Percentiles rank a stretch among this genome's conserved stretches.
phyloP scores from a whole-genome alignment of 2,329 filamentous ascomycete species.

The Ciborinia camelliae region DNA sequence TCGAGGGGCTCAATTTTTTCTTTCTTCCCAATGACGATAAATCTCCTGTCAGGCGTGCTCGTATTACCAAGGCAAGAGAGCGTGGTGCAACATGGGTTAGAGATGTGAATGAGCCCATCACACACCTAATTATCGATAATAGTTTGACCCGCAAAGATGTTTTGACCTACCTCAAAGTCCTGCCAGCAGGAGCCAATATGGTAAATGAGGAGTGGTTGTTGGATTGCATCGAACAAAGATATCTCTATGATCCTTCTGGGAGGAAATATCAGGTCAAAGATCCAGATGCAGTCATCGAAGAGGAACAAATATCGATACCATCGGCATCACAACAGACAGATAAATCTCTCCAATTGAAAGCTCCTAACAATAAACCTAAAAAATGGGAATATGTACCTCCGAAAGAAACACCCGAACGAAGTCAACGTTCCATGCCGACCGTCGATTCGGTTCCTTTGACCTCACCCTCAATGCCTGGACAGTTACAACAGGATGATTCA shows the following conservation, averaged over 20 bases:
- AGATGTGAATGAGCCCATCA: conserved; percentile 54
- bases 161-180: conserved; percentile 48
- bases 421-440: conserved; percentile 19
- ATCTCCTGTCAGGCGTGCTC: conserved; percentile 60
- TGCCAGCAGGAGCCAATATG: conserved; percentile 47
- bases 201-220: conserved; percentile 67
- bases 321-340: conserved; percentile 16
- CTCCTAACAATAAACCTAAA: conserved; percentile 39
- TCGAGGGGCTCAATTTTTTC: conserved; percentile 61
- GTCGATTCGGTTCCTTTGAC: background rate
- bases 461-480: background rate
- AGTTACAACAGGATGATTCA: background rate
- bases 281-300: conserved; percentile 1
- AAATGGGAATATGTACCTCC: conserved; percentile 41
- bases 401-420: conserved; percentile 41
- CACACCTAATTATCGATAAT: conserved; percentile 78
- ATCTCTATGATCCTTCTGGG: conserved; percentile 56
- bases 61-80: conserved; percentile 71
- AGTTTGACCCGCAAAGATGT: conserved; percentile 62
- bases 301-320: background rate
- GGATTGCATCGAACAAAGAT: conserved; percentile 61
- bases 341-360: conserved; percentile 48
- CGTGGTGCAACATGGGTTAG: conserved; percentile 72
- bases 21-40: conserved; percentile 82
- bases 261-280: conserved; percentile 53